phyloP scores from a whole-genome alignment of 805 yeast species.

The Candida berthetii region DNA sequence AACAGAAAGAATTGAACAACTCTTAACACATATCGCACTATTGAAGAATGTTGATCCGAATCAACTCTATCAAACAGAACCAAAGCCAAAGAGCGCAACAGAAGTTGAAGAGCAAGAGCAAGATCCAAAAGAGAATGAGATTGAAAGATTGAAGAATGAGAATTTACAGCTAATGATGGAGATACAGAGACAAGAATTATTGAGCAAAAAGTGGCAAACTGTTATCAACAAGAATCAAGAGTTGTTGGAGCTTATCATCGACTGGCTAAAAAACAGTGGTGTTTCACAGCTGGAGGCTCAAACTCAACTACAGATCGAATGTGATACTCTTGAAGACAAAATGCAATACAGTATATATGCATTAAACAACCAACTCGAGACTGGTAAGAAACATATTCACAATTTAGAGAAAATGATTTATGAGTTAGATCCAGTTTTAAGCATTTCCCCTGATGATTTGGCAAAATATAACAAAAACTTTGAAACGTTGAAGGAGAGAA shows the following conservation, averaged over 20 bases:
- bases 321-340: not conserved
- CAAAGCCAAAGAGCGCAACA: not conserved
- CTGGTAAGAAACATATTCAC: not conserved
- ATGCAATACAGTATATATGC: not conserved
- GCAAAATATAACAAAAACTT: not conserved
- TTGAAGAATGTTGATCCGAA: conserved; percentile 13
- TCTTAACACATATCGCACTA: conserved; percentile 10
- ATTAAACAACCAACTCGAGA: not conserved
- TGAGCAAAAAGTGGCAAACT: conserved; percentile 19
- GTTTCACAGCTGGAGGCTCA: not conserved
- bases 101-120: conserved; percentile 4
- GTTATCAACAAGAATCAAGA: conserved; percentile 22
- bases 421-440: not conserved
- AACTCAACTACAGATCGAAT: not conserved
- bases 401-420: not conserved
- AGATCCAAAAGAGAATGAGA: conserved; percentile 2
- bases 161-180: conserved; percentile 20
- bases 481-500: too few relatives aligned
- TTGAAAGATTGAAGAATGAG: conserved; percentile 16
- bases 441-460: not conserved
- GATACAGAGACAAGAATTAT: conserved; percentile 27
- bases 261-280: not conserved
- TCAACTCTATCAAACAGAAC: not conserved
- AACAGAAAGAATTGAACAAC: conserved; percentile 11
- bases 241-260: conserved; percentile 15